Conservation (phyloP, 2,329 filamentous ascomycete genomes). For the Exophiala lecanii-corni region DNA sequence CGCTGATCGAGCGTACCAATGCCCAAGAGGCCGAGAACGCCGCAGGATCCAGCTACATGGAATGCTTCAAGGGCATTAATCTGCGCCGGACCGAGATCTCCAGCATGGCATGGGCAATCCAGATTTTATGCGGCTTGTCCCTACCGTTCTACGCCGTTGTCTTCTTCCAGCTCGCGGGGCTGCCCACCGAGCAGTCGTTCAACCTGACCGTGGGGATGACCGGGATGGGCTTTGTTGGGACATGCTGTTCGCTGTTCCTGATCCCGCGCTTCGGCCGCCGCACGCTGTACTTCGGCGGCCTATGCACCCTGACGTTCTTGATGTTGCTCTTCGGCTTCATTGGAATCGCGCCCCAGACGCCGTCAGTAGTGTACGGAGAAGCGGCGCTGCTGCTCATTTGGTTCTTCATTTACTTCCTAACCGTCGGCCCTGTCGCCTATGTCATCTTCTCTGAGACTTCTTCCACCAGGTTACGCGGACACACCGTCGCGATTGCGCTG, state of each 20-base stretch:
- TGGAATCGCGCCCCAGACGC: constrained; percentile 17
- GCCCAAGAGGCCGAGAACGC: constrained; percentile 12
- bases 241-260: constrained; percentile 26
- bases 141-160: constrained; percentile 45
- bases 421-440: constrained; percentile 53
- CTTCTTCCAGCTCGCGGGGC: constrained; percentile 39
- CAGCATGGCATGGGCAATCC: constrained; percentile 30
- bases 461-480: constrained; percentile 49
- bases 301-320: constrained; percentile 50
- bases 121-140: constrained; percentile 29
- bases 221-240: constrained; percentile 29
- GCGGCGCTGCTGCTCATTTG: constrained; percentile 41
- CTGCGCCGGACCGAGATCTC: constrained; percentile 37
- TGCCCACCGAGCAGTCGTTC: constrained; percentile 33
- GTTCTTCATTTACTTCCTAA: constrained; percentile 51
- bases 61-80: constrained; percentile 30
- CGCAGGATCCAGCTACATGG: constrained; percentile 23
- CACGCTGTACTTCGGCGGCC: constrained; percentile 35
- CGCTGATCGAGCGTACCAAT: constrained; percentile 18
- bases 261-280: constrained; percentile 31
- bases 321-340: constrained; percentile 28
- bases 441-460: constrained; percentile 50
- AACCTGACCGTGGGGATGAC: constrained; percentile 33
- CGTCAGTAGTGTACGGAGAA: constrained; percentile 1
- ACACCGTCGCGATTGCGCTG: constrained; percentile 52